Base-by-base conservation (phyloP, 371 early-diverging fungal species). In the Chytridiales sp. region DNA sequence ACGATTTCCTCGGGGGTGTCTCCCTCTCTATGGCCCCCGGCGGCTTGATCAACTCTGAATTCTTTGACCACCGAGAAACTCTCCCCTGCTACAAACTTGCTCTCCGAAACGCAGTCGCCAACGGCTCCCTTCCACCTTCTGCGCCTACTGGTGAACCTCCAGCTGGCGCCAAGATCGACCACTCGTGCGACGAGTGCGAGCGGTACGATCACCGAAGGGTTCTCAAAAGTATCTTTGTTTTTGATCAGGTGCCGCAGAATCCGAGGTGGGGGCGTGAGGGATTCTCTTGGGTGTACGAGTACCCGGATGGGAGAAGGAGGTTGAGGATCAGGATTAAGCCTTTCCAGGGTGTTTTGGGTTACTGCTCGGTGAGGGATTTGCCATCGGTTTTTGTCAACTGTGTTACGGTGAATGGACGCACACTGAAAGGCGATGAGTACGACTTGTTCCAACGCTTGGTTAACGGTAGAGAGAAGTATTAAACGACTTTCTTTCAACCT, bases 1-100 rank as follows among this genome's bases (percentile, higher is more conserved):
- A 51, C n/a, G 73, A 72, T 44, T 72, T 62, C 32, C 58, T 72
- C 26, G 72, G 72, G 22, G 72, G 72, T 4, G 54, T 72, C 22
- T 15, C 47, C 3, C 32, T 72, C 29, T 15, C 26, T 30, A 27
- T 71, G 36, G n/a, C 53, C 1, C 50, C 38, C 5, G 54, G 53
- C 11, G 67, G 67, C n/a, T 21, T 27, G 11, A 34, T 57, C 15
- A 13, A 11, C 22, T 56, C 55, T 4, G 60, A 43, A 27, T 76
- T 72, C 46, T 76, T 76, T 31, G 77, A 76, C 13, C 73, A 76
- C 55, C 56, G 70, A 15, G 70, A 71, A 32, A 29, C 59, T 0
- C 61, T 76, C 31, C 62, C 66, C 27, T 76, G 77, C 51, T 76
- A 73, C 41, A 24, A 44, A 17, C 44, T 27, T 15, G 64, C 64